These are phyloP conservation scores for Verticillium albo-atrum DNA, from an alignment of 2,329 filamentous ascomycete genomes.

Conservation along the genomic window DNA sequence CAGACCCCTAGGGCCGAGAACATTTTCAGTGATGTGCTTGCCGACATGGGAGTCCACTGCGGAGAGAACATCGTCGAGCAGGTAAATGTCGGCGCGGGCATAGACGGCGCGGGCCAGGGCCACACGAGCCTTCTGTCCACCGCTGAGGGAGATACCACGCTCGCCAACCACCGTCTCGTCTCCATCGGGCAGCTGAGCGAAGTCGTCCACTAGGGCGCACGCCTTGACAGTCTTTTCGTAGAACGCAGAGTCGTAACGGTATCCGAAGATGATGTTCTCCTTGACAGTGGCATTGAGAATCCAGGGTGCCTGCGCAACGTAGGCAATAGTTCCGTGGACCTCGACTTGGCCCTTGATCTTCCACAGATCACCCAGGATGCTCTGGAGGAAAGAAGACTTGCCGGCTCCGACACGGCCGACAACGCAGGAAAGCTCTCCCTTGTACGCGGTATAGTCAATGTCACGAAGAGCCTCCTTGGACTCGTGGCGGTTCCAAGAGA, in stretches of 20 bases:
- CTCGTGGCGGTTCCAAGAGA: slow-evolving; percentile 91
- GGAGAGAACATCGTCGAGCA: slow-evolving; percentile 90
- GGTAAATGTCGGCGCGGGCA: slow-evolving; percentile 90
- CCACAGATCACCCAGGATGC: slow-evolving; percentile 86
- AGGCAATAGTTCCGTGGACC: slow-evolving; percentile 78
- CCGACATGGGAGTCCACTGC: slow-evolving; percentile 99
- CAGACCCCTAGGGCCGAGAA: slow-evolving; percentile 80
- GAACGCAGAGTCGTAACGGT: slow-evolving; percentile 88
- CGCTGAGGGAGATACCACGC: slow-evolving; percentile 90
- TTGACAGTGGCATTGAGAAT: slow-evolving; percentile 97
- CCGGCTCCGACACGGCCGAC: slow-evolving; percentile 92
- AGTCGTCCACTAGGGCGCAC: slow-evolving; percentile 87
- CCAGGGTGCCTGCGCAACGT: slow-evolving; percentile 91
- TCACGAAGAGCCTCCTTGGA: slow-evolving; percentile 67
- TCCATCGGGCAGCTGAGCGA: slow-evolving; percentile 86
- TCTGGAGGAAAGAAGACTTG: slow-evolving; percentile 88
- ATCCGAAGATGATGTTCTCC: slow-evolving; percentile 95
- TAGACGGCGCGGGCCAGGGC: slow-evolving; percentile 93
- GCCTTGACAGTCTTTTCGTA: slow-evolving; percentile 91
- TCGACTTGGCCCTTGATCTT: slow-evolving; percentile 81
- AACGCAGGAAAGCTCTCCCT: slow-evolving; percentile 89
- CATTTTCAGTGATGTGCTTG: slow-evolving; percentile 88
- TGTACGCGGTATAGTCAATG: slow-evolving; percentile 83
- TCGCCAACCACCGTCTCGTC: slow-evolving; percentile 97
- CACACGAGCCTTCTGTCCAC: slow-evolving; percentile 91